Conservation (phyloP, 2,329 filamentous ascomycete species). For the Pseudogymnoascus pannorum region DNA sequence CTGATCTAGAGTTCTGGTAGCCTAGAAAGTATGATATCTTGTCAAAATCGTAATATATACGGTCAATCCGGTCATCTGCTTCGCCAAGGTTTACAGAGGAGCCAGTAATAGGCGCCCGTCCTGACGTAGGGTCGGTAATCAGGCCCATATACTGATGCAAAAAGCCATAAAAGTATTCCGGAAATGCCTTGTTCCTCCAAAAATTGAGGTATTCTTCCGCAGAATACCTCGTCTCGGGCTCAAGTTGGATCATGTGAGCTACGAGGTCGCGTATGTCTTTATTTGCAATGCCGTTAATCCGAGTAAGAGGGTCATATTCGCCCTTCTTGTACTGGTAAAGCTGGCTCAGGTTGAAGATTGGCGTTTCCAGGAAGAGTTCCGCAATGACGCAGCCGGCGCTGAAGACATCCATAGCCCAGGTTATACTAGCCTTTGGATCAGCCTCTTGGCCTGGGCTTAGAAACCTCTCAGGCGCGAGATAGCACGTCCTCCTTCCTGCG, state of each 20-base stretch:
- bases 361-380: conserved; percentile 87
- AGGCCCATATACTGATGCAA: conserved; percentile 96
- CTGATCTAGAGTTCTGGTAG: conserved; percentile 44
- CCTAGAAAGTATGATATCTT: conserved; percentile 95
- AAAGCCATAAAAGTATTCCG: conserved; percentile 95
- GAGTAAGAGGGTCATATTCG: conserved; percentile 81
- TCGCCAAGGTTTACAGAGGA: conserved; percentile 69
- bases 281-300: conserved; percentile 81
- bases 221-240: conserved; percentile 85
- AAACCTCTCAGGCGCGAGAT: conserved; percentile 90
- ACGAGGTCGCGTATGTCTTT: conserved; percentile 82
- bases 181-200: conserved; percentile 87
- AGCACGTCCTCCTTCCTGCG: conserved; percentile 84
- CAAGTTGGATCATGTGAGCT: conserved; percentile 89
- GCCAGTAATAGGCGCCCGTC: conserved; percentile 63
- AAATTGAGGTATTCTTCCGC: conserved; percentile 91
- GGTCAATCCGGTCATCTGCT: conserved; percentile 87
- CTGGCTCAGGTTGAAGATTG: conserved; percentile 96
- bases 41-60: conserved; percentile 90
- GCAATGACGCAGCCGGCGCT: conserved; percentile 95
- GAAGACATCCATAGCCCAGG: conserved; percentile 98
- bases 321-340: conserved; percentile 89
- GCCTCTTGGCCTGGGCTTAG: conserved; percentile 61
- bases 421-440: conserved; percentile 55
- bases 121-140: conserved; percentile 83